These are phyloP conservation scores for Hyphodiscus sp. DNA, from an alignment of 2,329 filamentous ascomycete genomes.

Conservation along the genomic window DNA sequence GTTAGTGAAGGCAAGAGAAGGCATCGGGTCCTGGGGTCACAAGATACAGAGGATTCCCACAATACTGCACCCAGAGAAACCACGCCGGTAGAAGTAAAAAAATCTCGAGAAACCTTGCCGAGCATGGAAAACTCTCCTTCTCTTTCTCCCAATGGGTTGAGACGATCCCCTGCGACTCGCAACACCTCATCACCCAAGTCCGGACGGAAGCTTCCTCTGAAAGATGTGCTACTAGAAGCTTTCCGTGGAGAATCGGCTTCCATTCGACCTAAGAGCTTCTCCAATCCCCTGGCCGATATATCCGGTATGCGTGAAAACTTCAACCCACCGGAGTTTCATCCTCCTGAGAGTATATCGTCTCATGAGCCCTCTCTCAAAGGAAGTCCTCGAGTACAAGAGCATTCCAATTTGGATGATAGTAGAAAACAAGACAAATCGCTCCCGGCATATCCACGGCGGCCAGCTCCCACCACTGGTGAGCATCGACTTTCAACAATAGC, in stretches of 20 bases:
- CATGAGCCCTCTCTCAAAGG: slow-evolving; percentile 9
- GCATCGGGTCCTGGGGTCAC: slow-evolving; percentile 10
- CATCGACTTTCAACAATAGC: slow-evolving; percentile 28
- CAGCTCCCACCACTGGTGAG: slow-evolving; percentile 19
- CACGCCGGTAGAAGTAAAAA: slow-evolving; percentile 19
- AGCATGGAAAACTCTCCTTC: slow-evolving; percentile 20
- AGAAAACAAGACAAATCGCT: slow-evolving; percentile 11
- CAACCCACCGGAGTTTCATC: slow-evolving; percentile 6
- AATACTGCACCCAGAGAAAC: slow-evolving; percentile 11
- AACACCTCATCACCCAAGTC: slow-evolving; percentile 43
- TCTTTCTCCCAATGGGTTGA: slow-evolving; percentile 36
- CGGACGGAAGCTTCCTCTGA: slow-evolving; percentile 43
- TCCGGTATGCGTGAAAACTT: slow-evolving; percentile 16
- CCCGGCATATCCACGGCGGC: slow-evolving; percentile 12
- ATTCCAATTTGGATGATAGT: slow-evolving; percentile 9
- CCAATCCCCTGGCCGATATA: slow-evolving; percentile 11
- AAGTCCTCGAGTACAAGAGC: slow-evolving; percentile 7
- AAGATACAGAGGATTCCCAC: slow-evolving; percentile 22
- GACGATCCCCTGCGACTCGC: slow-evolving; percentile 50
- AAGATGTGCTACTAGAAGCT: slow-evolving; percentile 54
- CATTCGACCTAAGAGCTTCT: slow-evolving; percentile 13
- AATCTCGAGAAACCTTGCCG: slow-evolving; percentile 24
- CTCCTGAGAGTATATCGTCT: slow-evolving; percentile 4
- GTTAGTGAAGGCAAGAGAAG: slow-evolving; percentile 9
- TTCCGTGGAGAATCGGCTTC: slow-evolving; percentile 54